These are phyloP conservation scores for Blastocystis sp. DNA, from an alignment of 352 stramenopile genomes.

Conservation along the genomic window DNA sequence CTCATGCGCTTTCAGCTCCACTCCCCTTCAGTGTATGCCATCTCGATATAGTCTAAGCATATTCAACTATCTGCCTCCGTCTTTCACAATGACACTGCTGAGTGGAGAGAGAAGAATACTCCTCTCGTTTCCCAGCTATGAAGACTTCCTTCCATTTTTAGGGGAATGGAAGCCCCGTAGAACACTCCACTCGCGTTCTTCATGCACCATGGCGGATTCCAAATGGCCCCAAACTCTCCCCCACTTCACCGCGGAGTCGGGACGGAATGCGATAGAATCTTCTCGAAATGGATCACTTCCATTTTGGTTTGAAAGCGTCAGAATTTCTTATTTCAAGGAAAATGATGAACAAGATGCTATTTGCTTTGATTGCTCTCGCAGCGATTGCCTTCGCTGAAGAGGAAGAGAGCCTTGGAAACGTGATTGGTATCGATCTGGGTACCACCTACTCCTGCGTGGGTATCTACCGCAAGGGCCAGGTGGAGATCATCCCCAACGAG, in stretches of 20 bases:
- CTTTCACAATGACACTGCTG: no score
- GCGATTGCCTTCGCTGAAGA: conserved; percentile 40
- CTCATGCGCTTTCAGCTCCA: background rate
- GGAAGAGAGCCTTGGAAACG: conserved; percentile 72
- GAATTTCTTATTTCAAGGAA: conserved; percentile 54
- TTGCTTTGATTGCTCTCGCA: conserved; percentile 51
- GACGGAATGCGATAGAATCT: background rate
- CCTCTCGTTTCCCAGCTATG: background rate
- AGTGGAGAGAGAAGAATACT: no score
- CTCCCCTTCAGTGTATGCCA: background rate
- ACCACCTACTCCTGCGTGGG: conserved; percentile 75
- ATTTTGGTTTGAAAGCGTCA: conserved; percentile 17
- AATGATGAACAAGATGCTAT: conserved; percentile 60
- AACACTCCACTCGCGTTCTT: no score
- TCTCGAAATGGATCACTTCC: background rate
- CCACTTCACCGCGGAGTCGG: background rate
- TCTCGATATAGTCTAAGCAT: background rate
- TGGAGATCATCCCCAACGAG: conserved; percentile 94
- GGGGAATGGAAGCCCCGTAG: no score
- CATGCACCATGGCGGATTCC: no score
- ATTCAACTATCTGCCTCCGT: no score
- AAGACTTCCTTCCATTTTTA: background rate
- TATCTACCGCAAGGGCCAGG: conserved; percentile 88
- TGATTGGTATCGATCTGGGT: conserved; percentile 73
- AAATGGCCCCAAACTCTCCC: background rate